A percentile compares a stretch with the other conserved stretches of the same genome.
Evolutionary conservation across 768 basidiomycete genomes (phyloP).

Genomic region (Lyophyllum shimeji): DNA sequence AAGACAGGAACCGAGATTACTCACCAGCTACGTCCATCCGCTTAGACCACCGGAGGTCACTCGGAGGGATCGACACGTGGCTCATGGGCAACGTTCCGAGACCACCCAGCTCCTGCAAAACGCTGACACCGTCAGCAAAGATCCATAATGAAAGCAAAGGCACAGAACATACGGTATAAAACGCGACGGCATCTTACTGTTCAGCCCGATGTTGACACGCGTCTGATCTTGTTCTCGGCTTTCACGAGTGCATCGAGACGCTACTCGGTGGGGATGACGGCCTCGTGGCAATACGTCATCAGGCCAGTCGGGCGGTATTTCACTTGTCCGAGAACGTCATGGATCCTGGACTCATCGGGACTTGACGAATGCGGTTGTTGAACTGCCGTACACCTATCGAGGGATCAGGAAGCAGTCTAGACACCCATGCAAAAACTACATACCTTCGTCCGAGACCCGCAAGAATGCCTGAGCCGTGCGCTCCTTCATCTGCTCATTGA

Average conservation of each 20-base stretch:
- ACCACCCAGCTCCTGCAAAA: slow-evolving; percentile 82
- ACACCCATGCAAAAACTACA: slow-evolving; percentile 2
- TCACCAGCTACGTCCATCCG: slow-evolving; percentile 92
- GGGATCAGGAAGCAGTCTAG: slow-evolving; percentile 6
- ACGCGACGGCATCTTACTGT: slow-evolving; percentile 99
- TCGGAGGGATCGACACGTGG: slow-evolving; percentile 97
- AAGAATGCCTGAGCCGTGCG: slow-evolving; percentile 97
- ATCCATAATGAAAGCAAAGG: not conserved
- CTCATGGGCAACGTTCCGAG: slow-evolving; percentile 99
- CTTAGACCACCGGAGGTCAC: slow-evolving; percentile 96
- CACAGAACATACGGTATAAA: slow-evolving; percentile 70
- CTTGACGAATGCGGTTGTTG: slow-evolving; percentile 95
- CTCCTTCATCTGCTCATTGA: slow-evolving; percentile 96
- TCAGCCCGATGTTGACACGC: slow-evolving; percentile 98
- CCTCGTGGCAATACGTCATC: slow-evolving; percentile 98
- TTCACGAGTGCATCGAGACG: slow-evolving; percentile 95
- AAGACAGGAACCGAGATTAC: slow-evolving; percentile 11
- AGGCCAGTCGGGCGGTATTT: slow-evolving; percentile 93
- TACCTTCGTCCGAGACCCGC: slow-evolving; percentile 93
- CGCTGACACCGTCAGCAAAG: slow-evolving; percentile 3
- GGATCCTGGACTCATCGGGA: slow-evolving; percentile 97
- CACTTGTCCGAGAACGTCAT: slow-evolving; percentile 99
- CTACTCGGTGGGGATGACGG: slow-evolving; percentile 96
- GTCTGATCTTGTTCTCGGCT: slow-evolving; percentile 99
- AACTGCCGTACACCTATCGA: slow-evolving; percentile 84